phyloP scores from a whole-genome alignment of 2,329 filamentous ascomycete genomes.

The Penicillium frequentans region DNA sequence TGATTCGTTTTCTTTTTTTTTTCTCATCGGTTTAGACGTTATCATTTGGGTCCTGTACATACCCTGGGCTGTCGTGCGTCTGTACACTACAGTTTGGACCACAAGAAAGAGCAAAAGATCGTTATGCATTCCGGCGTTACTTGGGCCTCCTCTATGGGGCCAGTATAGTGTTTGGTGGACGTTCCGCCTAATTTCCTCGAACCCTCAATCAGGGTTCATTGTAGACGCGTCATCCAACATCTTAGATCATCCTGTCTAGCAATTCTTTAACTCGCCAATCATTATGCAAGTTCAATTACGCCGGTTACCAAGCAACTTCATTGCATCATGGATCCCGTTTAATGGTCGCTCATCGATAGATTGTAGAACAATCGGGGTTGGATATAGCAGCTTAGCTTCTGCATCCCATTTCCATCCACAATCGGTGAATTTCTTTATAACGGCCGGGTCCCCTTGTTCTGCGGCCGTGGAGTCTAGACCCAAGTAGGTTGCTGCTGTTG shows the following conservation, averaged over 20 bases:
- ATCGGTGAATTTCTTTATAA: constrained; percentile 34
- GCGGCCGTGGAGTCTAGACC: constrained; percentile 32
- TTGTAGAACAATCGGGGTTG: constrained; percentile 28
- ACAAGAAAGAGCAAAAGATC: constrained; percentile 38
- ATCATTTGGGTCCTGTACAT: constrained; percentile 44
- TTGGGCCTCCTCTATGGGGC: constrained; percentile 8
- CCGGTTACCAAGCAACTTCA: constrained; percentile 33
- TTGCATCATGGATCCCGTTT: constrained; percentile 33
- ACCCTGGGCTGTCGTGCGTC: constrained; percentile 39
- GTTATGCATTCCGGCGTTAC: constrained; percentile 31
- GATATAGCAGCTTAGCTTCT: constrained; percentile 33
- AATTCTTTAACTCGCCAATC: background rate
- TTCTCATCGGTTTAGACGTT: constrained; percentile 38
- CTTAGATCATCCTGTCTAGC: background rate
- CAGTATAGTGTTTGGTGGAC: constrained; percentile 1
- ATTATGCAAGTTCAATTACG: constrained; percentile 19
- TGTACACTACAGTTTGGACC: constrained; percentile 41
- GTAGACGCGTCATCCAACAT: constrained; percentile 4
- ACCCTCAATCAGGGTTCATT: background rate
- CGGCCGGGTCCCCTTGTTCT: constrained; percentile 25
- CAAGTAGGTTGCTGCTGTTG: constrained; percentile 36
- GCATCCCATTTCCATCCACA: constrained; percentile 42
- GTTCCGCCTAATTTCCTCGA: constrained; percentile 1
- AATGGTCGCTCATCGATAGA: constrained; percentile 14
- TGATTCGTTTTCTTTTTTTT: constrained; percentile 31